Conservation (phyloP, 2,329 filamentous ascomycete genomes). For the Penicillium fuscoglaucum region DNA sequence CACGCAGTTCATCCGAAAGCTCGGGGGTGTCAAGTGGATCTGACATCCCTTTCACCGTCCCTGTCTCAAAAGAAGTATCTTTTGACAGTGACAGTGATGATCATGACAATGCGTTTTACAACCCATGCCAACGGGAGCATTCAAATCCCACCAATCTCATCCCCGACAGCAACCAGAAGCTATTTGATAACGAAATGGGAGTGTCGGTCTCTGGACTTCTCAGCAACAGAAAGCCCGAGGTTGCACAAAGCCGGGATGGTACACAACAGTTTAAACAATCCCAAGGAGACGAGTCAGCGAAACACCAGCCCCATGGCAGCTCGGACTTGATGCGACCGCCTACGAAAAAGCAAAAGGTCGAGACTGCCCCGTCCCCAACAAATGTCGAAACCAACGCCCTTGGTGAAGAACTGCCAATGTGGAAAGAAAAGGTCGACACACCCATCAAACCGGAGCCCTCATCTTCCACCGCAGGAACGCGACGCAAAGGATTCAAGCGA, state of each 20-base stretch:
- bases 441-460: background rate
- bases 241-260: background rate
- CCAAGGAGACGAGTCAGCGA: background rate
- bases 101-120: background rate
- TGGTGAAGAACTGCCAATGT: background rate
- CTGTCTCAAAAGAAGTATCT: background rate
- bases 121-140: background rate
- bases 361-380: background rate
- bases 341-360: background rate
- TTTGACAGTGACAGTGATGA: background rate
- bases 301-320: background rate
- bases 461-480: background rate
- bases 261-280: background rate
- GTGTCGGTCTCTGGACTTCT: background rate
- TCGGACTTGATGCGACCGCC: background rate
- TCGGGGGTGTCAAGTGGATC: constrained; percentile 1
- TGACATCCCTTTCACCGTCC: background rate
- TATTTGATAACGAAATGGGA: background rate
- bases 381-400: background rate
- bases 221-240: background rate
- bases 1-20: constrained; percentile 1
- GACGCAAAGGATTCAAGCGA: background rate
- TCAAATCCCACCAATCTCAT: background rate
- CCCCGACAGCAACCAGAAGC: background rate
- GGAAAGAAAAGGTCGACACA: background rate